These are phyloP conservation scores for Handroanthus guayacan DNA, from an alignment of 257 asterid genomes.

Conservation along the genomic window DNA sequence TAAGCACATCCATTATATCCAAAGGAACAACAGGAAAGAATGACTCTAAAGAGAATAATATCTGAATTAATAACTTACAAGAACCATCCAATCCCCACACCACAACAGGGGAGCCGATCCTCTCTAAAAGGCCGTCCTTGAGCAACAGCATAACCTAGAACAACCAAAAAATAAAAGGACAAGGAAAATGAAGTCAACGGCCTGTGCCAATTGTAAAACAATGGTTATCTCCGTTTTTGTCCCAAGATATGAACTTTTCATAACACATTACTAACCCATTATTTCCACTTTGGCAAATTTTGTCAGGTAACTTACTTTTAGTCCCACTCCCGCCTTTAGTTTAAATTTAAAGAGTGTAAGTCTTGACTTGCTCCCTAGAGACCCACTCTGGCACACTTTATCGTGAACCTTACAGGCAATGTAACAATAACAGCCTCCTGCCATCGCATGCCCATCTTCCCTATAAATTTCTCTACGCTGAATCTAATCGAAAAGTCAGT, in stretches of 20 bases:
- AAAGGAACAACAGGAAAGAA: not conserved
- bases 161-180: constrained; percentile 19
- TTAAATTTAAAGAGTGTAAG: not conserved
- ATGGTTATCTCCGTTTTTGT: not conserved
- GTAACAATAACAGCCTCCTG: not conserved
- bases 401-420: not conserved
- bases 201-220: not conserved
- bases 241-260: constrained; percentile 11
- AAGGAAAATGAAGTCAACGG: constrained; percentile 1
- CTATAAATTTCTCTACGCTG: not conserved
- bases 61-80: constrained; percentile 61
- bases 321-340: not conserved
- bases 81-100: constrained; percentile 91
- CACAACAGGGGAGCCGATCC: constrained; percentile 91
- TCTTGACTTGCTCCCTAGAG: not conserved
- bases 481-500: not conserved
- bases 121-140: constrained; percentile 59
- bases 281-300: not conserved
- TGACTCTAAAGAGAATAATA: not conserved
- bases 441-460: not conserved
- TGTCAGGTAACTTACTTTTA: not conserved
- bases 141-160: constrained; percentile 70
- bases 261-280: not conserved
- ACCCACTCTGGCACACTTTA: constrained; percentile 4
- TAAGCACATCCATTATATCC: not conserved